Evolutionary conservation across 2,329 filamentous ascomycete species (phyloP).

Genomic region (Mariannaea sp.): DNA sequence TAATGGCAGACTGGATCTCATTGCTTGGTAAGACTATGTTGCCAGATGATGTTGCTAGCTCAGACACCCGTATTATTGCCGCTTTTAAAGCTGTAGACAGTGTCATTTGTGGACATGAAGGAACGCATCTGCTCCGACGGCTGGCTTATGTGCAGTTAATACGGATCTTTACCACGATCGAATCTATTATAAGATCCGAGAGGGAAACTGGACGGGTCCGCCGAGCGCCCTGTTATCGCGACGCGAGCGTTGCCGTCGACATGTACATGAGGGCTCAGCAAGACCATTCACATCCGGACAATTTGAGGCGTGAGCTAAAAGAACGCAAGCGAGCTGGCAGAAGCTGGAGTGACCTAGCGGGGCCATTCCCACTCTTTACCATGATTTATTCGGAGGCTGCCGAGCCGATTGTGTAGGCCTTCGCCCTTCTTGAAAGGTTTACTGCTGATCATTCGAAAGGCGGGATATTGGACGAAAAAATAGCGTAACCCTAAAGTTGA

Average conservation of each 20-base stretch:
- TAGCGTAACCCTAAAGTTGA: slow-evolving; percentile 1
- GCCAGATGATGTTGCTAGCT: neutral
- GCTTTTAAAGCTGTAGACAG: neutral
- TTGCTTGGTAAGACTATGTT: neutral
- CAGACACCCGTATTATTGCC: neutral
- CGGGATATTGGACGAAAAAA: neutral
- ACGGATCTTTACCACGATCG: neutral
- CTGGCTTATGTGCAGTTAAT: neutral
- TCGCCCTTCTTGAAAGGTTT: neutral
- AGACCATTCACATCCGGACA: neutral
- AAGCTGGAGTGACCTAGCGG: neutral
- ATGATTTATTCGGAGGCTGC: neutral
- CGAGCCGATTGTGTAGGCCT: neutral
- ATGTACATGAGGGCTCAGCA: neutral
- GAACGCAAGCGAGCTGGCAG: neutral
- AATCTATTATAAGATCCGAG: neutral
- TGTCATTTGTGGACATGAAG: neutral
- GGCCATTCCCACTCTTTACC: neutral
- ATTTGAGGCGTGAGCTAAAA: neutral
- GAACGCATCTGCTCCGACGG: neutral
- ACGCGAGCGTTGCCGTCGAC: neutral
- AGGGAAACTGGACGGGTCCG: neutral
- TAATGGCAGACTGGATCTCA: neutral
- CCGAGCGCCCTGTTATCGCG: neutral
- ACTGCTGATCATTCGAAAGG: neutral